Evolutionary conservation across 352 stramenopile genomes (phyloP).

Genomic region (Pythium phragmiticola): DNA sequence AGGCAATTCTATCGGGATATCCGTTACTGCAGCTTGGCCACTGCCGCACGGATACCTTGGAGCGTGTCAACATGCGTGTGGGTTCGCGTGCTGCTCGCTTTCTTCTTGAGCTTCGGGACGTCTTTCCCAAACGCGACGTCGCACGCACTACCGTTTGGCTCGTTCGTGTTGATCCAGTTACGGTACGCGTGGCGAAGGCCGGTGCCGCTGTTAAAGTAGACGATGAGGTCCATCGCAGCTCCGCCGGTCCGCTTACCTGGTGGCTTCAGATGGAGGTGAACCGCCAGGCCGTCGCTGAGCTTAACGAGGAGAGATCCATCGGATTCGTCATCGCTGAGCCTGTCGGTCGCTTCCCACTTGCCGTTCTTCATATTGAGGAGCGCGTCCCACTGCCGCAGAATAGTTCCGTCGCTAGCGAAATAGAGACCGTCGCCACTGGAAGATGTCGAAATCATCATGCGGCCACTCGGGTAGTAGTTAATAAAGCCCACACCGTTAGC

Average conservation of each 20-base stretch:
- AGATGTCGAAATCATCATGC: constrained; percentile 72
- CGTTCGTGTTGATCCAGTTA: constrained; percentile 45
- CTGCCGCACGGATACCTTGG: constrained; percentile 22
- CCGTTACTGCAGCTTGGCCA: constrained; percentile 21
- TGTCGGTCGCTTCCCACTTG: constrained; percentile 28
- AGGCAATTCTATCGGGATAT: neutral
- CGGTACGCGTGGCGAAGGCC: constrained; percentile 46
- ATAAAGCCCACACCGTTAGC: constrained; percentile 64
- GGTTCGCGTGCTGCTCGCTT: constrained; percentile 5
- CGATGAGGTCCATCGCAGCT: constrained; percentile 39
- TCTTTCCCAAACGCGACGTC: constrained; percentile 46
- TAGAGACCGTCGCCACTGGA: constrained; percentile 55
- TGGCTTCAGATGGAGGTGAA: constrained; percentile 32
- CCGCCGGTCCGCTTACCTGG: neutral
- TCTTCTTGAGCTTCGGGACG: constrained; percentile 19
- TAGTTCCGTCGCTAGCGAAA: constrained; percentile 47
- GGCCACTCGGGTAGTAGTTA: constrained; percentile 76
- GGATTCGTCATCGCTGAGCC: constrained; percentile 31
- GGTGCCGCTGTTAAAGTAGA: constrained; percentile 44
- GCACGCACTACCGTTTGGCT: constrained; percentile 26
- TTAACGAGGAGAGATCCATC: constrained; percentile 49
- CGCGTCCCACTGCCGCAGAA: constrained; percentile 57
- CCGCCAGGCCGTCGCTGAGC: constrained; percentile 48
- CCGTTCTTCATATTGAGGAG: constrained; percentile 44
- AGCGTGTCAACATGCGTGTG: constrained; percentile 18